Conservation (phyloP, 805 yeast genomes). For the Suhomyces faveliae region DNA sequence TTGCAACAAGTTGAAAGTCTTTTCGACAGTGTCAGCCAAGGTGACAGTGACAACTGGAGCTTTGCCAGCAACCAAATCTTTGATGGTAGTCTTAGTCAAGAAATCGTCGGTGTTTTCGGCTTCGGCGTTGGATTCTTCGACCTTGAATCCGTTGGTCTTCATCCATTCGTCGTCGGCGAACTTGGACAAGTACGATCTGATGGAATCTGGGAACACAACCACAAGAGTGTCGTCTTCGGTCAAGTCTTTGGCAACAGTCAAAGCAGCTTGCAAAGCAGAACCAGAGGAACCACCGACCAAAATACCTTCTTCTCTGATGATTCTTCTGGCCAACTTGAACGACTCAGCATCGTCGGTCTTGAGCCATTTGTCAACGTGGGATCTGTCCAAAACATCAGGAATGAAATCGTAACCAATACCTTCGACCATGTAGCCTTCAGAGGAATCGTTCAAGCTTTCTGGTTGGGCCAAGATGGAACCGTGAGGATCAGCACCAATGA, state of each 20-base stretch:
- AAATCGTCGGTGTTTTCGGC: slow-evolving; percentile 43
- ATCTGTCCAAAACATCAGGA: slow-evolving; percentile 75
- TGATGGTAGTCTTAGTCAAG: slow-evolving; percentile 48
- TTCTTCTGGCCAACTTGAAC: slow-evolving; percentile 75
- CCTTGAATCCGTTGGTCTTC: slow-evolving; percentile 67
- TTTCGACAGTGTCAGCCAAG: slow-evolving; percentile 55
- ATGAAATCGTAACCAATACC: slow-evolving; percentile 90
- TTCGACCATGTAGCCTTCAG: slow-evolving; percentile 72
- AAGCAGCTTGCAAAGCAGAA: slow-evolving; percentile 75
- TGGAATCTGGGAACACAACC: slow-evolving; percentile 81
- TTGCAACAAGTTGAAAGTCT: slow-evolving; percentile 67
- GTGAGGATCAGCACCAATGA: slow-evolving; percentile 82
- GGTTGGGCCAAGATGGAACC: slow-evolving; percentile 86
- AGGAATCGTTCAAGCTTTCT: slow-evolving; percentile 60
- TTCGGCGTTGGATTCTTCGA: slow-evolving; percentile 41
- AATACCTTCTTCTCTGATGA: slow-evolving; percentile 81
- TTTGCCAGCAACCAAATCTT: slow-evolving; percentile 59
- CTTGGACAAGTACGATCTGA: slow-evolving; percentile 82
- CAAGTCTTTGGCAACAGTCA: slow-evolving; percentile 64
- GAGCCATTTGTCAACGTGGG: slow-evolving; percentile 71
- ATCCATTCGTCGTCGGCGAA: slow-evolving; percentile 92
- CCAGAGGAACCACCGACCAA: slow-evolving; percentile 91
- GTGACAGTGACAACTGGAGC: slow-evolving; percentile 79
- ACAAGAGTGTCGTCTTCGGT: slow-evolving; percentile 74
- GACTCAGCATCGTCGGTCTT: slow-evolving; percentile 83